Conservation (phyloP, 148 eudicot species). For the Rhododendron molle region DNA sequence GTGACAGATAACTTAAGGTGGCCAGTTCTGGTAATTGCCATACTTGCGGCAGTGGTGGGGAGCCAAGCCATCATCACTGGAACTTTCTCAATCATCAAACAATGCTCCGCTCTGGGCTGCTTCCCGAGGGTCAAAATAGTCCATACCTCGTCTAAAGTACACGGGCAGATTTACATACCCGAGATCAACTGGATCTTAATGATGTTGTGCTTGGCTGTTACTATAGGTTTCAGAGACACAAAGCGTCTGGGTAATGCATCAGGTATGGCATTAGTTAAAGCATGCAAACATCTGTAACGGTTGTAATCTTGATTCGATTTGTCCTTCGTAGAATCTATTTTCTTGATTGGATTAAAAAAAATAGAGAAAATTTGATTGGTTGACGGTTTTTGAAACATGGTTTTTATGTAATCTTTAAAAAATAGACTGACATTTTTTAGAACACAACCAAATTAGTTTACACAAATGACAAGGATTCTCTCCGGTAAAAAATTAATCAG, state of each 20-base stretch:
- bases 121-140: constrained; percentile 88
- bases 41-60: constrained; percentile 95
- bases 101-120: constrained; percentile 87
- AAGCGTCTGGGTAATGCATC: constrained; percentile 89
- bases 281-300: not conserved
- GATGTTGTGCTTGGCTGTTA: constrained; percentile 83
- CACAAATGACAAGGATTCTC: not conserved
- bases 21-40: constrained; percentile 87
- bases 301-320: not conserved
- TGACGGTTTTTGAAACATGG: not conserved
- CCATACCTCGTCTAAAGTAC: constrained; percentile 81
- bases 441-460: not conserved
- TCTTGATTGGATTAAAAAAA: not conserved
- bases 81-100: constrained; percentile 94
- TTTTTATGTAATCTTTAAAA: not conserved
- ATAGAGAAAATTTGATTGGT: not conserved
- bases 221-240: constrained; percentile 92
- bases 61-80: constrained; percentile 98
- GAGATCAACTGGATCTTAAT: constrained; percentile 93
- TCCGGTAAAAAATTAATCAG: not conserved
- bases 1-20: constrained; percentile 73
- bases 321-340: not conserved
- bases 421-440: not conserved
- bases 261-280: constrained; percentile 35
- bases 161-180: constrained; percentile 93